phyloP scores from a whole-genome alignment of 176 grass and related monocot genomes.

The Eleusine indica region DNA sequence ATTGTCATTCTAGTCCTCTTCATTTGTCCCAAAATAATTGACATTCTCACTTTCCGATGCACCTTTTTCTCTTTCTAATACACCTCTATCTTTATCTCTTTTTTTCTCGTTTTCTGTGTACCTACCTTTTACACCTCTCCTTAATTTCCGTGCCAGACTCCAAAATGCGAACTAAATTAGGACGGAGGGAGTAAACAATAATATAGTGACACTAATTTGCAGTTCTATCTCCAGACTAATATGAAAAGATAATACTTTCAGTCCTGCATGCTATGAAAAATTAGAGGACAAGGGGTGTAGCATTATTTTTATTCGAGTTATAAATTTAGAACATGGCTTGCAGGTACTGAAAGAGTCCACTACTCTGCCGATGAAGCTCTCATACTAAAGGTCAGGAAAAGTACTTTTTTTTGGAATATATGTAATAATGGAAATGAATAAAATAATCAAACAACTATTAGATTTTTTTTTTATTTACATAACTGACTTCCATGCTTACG shows the following conservation, averaged over 20 bases:
- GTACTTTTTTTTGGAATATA: not conserved
- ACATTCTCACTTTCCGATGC: too few relatives aligned
- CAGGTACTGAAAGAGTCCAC: constrained; percentile 60
- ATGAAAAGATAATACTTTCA: not conserved
- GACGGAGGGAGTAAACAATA: too few relatives aligned
- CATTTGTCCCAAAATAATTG: too few relatives aligned
- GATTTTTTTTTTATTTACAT: constrained; percentile 13
- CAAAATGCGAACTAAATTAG: too few relatives aligned
- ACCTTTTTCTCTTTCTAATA: too few relatives aligned
- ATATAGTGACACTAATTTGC: not conserved
- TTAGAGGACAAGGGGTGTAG: not conserved
- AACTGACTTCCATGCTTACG: constrained; percentile 43
- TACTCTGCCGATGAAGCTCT: constrained; percentile 78
- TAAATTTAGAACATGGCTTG: constrained; percentile 1
- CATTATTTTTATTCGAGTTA: not conserved
- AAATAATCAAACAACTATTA: not conserved
- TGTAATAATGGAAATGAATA: not conserved
- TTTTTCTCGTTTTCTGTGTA: too few relatives aligned
- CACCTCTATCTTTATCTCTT: too few relatives aligned
- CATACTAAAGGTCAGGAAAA: constrained; percentile 69
- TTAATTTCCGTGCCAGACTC: too few relatives aligned
- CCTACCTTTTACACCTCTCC: too few relatives aligned
- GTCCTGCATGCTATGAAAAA: not conserved
- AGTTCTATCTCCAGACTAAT: not conserved
- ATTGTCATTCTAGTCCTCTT: too few relatives aligned